Evolutionary conservation across 2,329 filamentous ascomycete genomes (phyloP).

Genomic region (Claviceps sp.): DNA sequence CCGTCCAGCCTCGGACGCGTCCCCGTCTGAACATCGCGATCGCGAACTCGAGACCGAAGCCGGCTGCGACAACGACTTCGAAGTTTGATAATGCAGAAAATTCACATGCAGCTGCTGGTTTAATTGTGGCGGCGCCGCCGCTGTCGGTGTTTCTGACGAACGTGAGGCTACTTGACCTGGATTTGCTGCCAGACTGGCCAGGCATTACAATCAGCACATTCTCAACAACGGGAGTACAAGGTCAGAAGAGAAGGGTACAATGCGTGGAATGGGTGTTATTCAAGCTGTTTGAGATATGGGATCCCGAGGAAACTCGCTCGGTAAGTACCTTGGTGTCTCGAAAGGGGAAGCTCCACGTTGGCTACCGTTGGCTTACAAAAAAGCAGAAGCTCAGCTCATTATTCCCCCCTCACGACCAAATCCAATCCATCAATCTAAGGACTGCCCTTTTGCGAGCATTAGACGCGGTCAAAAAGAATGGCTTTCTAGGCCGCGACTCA

Average conservation of each 20-base stretch:
- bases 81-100: neutral
- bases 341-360: neutral
- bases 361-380: conserved; percentile 1
- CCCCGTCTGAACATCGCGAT: conserved; percentile 1
- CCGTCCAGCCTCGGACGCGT: conserved; percentile 7
- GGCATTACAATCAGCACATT: conserved; percentile 58
- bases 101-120: neutral
- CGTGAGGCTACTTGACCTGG: conserved; percentile 68
- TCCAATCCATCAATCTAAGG: conserved; percentile 83
- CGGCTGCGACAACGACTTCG: neutral
- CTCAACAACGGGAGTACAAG: conserved; percentile 49
- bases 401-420: conserved; percentile 79
- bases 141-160: conserved; percentile 58
- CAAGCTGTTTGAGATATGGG: conserved; percentile 73
- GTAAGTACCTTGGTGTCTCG: conserved; percentile 29
- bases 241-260: conserved; percentile 71
- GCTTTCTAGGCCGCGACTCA: conserved; percentile 63
- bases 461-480: conserved; percentile 78
- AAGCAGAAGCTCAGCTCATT: conserved; percentile 72
- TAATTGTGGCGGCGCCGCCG: conserved; percentile 8
- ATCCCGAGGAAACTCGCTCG: conserved; percentile 59
- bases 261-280: conserved; percentile 86
- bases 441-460: conserved; percentile 70
- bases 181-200: conserved; percentile 68
- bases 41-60: neutral